Conservation (phyloP, 2,329 filamentous ascomycete genomes). For the Fusarium pseudocircinatum region DNA sequence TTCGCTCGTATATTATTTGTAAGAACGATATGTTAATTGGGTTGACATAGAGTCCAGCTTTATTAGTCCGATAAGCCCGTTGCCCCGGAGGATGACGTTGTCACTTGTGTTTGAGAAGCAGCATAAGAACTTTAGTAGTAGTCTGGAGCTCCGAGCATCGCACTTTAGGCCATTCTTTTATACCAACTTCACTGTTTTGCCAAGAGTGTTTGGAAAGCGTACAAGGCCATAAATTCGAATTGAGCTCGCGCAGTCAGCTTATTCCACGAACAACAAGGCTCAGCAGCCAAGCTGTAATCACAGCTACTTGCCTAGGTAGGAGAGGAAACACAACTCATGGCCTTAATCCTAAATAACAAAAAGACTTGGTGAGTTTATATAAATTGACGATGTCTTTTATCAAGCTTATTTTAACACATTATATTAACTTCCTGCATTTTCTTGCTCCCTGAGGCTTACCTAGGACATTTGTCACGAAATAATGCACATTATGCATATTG, state of each 20-base stretch:
- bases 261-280: not conserved
- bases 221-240: not conserved
- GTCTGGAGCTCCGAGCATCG: not conserved
- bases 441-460: not conserved
- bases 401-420: too few relatives aligned
- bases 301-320: not conserved
- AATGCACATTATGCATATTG: not conserved
- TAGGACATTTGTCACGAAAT: not conserved
- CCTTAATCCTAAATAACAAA: too few relatives aligned
- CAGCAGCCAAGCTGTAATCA: not conserved
- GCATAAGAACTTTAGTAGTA: not conserved
- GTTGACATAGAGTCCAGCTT: not conserved
- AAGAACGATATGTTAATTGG: not conserved
- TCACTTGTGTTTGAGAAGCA: not conserved
- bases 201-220: not conserved
- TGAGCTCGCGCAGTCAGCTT: not conserved
- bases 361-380: too few relatives aligned
- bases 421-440: too few relatives aligned
- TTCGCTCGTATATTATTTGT: not conserved
- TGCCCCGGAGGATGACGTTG: too few relatives aligned
- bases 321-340: too few relatives aligned
- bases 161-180: not conserved
- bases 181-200: not conserved
- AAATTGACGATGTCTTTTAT: too few relatives aligned
- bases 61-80: too few relatives aligned